Evolutionary conservation across 352 stramenopile genomes (phyloP), one percentile per base, ranked within the genome.

Genomic region (Phytopythium litorale): DNA sequence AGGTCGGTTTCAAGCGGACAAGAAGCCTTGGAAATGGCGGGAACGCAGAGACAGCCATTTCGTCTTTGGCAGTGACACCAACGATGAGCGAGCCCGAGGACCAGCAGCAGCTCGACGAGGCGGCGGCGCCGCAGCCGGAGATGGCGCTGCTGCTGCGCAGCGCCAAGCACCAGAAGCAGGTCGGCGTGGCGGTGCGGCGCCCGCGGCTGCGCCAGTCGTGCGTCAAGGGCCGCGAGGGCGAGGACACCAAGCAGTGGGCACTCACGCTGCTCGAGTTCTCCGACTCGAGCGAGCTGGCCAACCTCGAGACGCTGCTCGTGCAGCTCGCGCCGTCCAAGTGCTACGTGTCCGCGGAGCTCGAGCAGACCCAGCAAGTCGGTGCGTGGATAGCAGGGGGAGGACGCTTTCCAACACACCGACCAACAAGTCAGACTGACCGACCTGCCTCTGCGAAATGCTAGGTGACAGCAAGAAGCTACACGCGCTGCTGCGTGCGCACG

Each of bases 221-320:
- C 62, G 73, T 94, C 60, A 91, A 91, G 55, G 85, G 84, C 30
- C 65, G 78, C 12, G 73, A 63, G 18, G 72, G 73, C 62, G 85
- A 94, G 56, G 85, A 96, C 70, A 92, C 79, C 37, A 96, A 94
- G 62, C 84, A 94, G 43, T 94, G 81, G 73, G 73, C 92, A 66
- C 64, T 96, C 46, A 66, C 89, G 71, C 70, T 96, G 53, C 92
- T 78, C 64, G 66, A 68, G 55, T 94, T 96, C 73, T 89, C 80
- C 0, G 87, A 96, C 67, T 94, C 85, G 49, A 92, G 82, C 68
- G 83, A 93, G 56, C 66, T 96, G 53, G 79, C 78, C 46, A 90
- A 92, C 57, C 68, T 96, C 23, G 87, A 96, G 71, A 93, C 85
- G 42, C 74, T 96, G 21, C 66, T 96, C 42, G 80, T 96, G 55